These are phyloP conservation scores for Silene coronaria DNA, from an alignment of 179 eudicot genomes.

Conservation along the genomic window DNA sequence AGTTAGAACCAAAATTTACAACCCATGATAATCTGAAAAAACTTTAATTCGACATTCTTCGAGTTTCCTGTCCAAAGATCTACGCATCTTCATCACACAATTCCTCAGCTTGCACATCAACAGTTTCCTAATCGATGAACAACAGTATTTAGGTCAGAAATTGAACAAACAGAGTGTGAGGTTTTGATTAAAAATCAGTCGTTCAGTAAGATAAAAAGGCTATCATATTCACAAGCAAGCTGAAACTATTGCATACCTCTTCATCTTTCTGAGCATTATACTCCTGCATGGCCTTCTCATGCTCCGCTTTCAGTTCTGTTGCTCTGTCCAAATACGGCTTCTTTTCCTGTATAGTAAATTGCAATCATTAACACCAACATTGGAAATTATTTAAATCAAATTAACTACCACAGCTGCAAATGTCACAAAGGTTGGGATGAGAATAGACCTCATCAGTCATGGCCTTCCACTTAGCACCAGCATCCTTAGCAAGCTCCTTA, in stretches of 20 bases:
- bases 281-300: constrained; percentile 50
- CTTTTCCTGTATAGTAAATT: constrained; percentile 47
- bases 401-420: background rate
- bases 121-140: constrained; percentile 22
- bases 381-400: background rate
- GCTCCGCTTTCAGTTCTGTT: constrained; percentile 64
- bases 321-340: constrained; percentile 54
- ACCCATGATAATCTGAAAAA: constrained; percentile 9
- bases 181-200: too few species aligned
- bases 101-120: constrained; percentile 36
- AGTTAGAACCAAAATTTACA: constrained; percentile 24
- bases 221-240: background rate
- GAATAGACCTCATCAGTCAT: constrained; percentile 67
- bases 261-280: constrained; percentile 41
- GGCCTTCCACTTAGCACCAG: constrained; percentile 84
- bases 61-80: background rate
- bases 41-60: constrained; percentile 1
- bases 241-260: constrained; percentile 26
- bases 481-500: constrained; percentile 61
- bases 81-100: constrained; percentile 43
- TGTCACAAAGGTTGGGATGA: background rate
- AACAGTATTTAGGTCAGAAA: background rate
- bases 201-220: too few species aligned
- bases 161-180: background rate
- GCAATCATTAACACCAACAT: background rate